Evolutionary conservation across 2,329 filamentous ascomycete genomes (phyloP).

Genomic region (Neonectria hederae): DNA sequence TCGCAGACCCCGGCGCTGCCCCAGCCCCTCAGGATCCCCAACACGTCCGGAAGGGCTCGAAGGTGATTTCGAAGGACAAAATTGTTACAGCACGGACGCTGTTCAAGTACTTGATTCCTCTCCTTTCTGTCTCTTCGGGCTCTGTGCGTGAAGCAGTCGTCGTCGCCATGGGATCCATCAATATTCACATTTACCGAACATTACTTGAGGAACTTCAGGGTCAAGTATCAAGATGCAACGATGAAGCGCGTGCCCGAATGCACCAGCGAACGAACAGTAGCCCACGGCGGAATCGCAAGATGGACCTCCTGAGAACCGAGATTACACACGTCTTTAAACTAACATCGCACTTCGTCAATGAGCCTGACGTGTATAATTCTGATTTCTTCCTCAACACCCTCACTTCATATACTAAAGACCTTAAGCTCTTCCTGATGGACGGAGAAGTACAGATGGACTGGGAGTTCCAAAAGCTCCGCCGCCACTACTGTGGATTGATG

Average conservation of each 20-base stretch:
- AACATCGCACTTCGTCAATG: conserved; percentile 87
- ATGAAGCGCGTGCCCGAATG: conserved; percentile 85
- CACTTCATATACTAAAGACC: conserved; percentile 87
- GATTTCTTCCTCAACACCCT: conserved; percentile 93
- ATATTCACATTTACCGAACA: conserved; percentile 90
- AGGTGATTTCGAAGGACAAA: conserved; percentile 72
- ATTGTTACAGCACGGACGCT: conserved; percentile 88
- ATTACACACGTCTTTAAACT: conserved; percentile 96
- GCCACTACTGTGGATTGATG: conserved; percentile 93
- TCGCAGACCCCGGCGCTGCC: conserved; percentile 80
- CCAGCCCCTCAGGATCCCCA: conserved; percentile 65
- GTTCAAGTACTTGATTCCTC: conserved; percentile 90
- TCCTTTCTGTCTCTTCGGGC: conserved; percentile 81
- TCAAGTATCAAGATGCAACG: conserved; percentile 84
- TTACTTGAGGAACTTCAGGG: conserved; percentile 90
- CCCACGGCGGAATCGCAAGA: conserved; percentile 81
- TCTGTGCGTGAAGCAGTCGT: conserved; percentile 92
- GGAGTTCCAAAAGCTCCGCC: conserved; percentile 90
- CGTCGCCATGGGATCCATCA: conserved; percentile 91
- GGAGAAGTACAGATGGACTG: conserved; percentile 93
- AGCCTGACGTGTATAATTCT: conserved; percentile 81
- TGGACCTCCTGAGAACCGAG: conserved; percentile 88
- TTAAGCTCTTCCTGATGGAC: conserved; percentile 95
- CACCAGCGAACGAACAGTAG: conserved; percentile 88
- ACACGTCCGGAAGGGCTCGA: conserved; percentile 85